Conservation (phyloP, 192 early-diverging fungal genomes). For the Coemansia furcata region DNA sequence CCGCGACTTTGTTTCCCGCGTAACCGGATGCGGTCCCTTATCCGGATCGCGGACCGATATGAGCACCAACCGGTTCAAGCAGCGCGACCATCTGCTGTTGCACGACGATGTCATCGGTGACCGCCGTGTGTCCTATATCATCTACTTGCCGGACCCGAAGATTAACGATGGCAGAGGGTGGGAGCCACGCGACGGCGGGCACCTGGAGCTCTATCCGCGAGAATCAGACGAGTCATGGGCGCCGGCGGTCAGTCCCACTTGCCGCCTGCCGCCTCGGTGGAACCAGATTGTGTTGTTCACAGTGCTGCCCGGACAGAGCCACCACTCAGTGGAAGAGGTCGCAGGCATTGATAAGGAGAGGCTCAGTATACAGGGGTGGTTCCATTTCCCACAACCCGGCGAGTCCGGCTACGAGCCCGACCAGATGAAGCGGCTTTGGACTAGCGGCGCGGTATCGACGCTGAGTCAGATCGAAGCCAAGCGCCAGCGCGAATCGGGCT, state of each 20-base stretch:
- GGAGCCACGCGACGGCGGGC: slow-evolving; percentile 65
- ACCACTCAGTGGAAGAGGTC: slow-evolving; percentile 81
- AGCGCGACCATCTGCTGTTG: slow-evolving; percentile 71
- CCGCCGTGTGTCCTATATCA: slow-evolving; percentile 71
- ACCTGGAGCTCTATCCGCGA: slow-evolving; percentile 74
- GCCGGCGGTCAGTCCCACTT: slow-evolving; percentile 61
- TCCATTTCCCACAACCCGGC: slow-evolving; percentile 71
- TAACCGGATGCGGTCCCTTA: slow-evolving; percentile 70
- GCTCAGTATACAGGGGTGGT: slow-evolving; percentile 73
- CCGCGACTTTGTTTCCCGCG: slow-evolving; percentile 60
- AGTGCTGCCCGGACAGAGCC: slow-evolving; percentile 74
- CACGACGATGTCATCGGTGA: slow-evolving; percentile 85
- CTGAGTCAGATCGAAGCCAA: slow-evolving; percentile 57
- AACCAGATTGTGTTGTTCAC: slow-evolving; percentile 79
- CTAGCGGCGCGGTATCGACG: slow-evolving; percentile 54
- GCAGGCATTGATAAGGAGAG: slow-evolving; percentile 53
- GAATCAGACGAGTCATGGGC: slow-evolving; percentile 55
- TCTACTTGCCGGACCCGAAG: slow-evolving; percentile 70
- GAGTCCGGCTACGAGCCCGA: slow-evolving; percentile 62
- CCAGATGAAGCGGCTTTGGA: slow-evolving; percentile 49
- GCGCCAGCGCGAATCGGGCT: slow-evolving; percentile 28
- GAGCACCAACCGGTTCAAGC: slow-evolving; percentile 69
- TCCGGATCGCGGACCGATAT: slow-evolving; percentile 68
- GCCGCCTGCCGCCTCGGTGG: slow-evolving; percentile 61
- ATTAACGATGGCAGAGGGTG: slow-evolving; percentile 50